Evolutionary conservation across 331 rosid genomes (phyloP), one percentile per base, ranked within the genome.

Genomic region (Malus hybrid): DNA sequence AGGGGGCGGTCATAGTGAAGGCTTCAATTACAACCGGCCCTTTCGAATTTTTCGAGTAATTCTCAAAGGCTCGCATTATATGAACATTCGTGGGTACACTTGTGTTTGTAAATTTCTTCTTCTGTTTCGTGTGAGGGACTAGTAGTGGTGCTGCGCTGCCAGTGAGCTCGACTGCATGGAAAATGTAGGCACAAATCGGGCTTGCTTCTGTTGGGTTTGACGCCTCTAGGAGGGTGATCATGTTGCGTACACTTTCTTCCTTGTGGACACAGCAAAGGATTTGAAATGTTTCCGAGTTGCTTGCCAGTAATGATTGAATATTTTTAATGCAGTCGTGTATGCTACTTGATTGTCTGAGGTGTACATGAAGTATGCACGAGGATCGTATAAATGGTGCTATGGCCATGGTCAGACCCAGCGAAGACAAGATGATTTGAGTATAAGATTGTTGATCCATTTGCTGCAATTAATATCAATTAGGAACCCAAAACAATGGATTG

Each of bases 51-150:
- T 10, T 5, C 1, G 84, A 24, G 79, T 90, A 88, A 16, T 88
- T 87, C 44, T 55, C 68, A 1, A 90, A 87, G 5, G 93, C 90
- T 6, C 42, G 84, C 77, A 85, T 72, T 72, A 88, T 84, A 24
- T 73, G 82, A 14, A 72, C 68, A 87, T 10, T 5, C 80, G 72
- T 74, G 79, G 81, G 16, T 66, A 64, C 9, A 66, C n/a, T 0
- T 71, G 77, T 68, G 0, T 68, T 75, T 65, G 66, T 36, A 28
- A 50, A 62, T 55, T 39, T 39, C 46, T 39, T 77, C 5, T 55
- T 72, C 0, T 56, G 28, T 19, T 52, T 57, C 52, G 77, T 68
- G 57, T 78, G 72, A 1, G 85, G 87, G 36, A 83, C 63, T 15
- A 89, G 75, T 20, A 85, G 39, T 7, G 89, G 85, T 6, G 78